Base-by-base conservation (phyloP, 352 stramenopile species). In the Globisporangium rhizosaccharum region DNA sequence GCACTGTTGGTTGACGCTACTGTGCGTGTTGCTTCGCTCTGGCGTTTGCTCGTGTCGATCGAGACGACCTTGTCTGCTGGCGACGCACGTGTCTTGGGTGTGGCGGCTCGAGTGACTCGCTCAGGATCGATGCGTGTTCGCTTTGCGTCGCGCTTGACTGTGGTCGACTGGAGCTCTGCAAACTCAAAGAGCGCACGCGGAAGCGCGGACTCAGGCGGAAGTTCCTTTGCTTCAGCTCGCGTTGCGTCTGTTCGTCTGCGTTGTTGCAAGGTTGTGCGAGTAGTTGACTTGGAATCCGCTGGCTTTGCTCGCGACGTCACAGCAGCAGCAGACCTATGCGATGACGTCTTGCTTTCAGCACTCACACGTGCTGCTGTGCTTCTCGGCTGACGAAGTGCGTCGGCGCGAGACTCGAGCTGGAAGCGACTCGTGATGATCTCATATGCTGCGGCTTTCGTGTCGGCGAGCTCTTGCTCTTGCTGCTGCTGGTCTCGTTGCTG, bases 371-470 rank as follows among this genome's bases (percentile, higher is more conserved):
- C 50, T 45, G 28, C 3, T 28, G 30, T 17, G 46, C 56, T 61
- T 9, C 42, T 50, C 1, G 18, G 55, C 25, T 15, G 66, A 10
- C 73, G 71, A n/a, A 90, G 59, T 2, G 49, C 51, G 7, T 81
- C 59, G 1, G 70, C 73, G 17, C 71, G 63, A 28, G 63, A 58
- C 36, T 90, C 80, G 3, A 88, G 57, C 17, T 79, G 45, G 12
- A 88, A 68, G 15, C 78, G 75, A 51, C 51, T 49, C 44, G 47
- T 62, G 42, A 90, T 73, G 56, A 90, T 79, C 44, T 87, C 60
- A 49, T 73, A 76, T 0, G 71, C 77, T 39, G 65, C 54, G 42
- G 55, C 51, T 33, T 55, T 51, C 47, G 66, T 28, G 30, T 65
- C 42, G 26, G 60, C 48, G 47, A 20, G 11, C 7, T 30, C 15